Evolutionary conservation across 2,329 filamentous ascomycete species (phyloP), one percentile per base, ranked within the genome.

Genomic region (Trichoderma simmonsii): DNA sequence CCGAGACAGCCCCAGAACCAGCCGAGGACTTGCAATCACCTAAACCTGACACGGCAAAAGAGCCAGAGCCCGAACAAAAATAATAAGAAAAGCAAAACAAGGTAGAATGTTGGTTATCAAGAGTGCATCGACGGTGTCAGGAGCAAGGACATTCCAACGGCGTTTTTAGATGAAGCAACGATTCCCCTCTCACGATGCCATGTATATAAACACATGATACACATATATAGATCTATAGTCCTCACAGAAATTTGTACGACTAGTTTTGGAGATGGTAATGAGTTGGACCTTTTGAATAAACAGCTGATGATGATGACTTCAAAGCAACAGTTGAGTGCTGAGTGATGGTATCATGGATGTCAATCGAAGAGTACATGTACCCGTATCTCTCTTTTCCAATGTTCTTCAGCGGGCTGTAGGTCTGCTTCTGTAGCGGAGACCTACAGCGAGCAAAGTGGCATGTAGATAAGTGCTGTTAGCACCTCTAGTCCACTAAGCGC

Each of bases 101-200:
- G 36, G 6, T 43, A 4, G 7, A 6, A 11, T 60, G 26, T 34
- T 24, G 9, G 18, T 28, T 12, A 14, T 11, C 2, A 15, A 15
- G 54, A 57, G 4, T 24, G 54, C 54, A 18, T 51, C 54, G 28
- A n/a, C 8, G 21, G n/a, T 36, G n/a, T 32, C n/a, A 3, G 18
- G 32, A 14, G 28, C 18, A 57, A 24, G 34, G 51, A 56, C 6
- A 39, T 30, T 8, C 6, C 43, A 26, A 7, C 14, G 54, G 69
- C 32, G 69, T 65, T 39, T 71, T 43, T 48, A 51, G 36, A 65
- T 66, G 36, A 24, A 60, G 54, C 32, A 48, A 39, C 48, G 69
- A 64, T 64, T 43, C 69, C 48, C 24, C 68, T 71, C 69, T 61
- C 51, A 64, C 28, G 48, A 59, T 65, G 8, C 21, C 30, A 14